Percentiles rank a stretch among this genome's conserved stretches.
Conservation (phyloP, 495 filamentous ascomycete genomes). For the Viridothelium virens region DNA sequence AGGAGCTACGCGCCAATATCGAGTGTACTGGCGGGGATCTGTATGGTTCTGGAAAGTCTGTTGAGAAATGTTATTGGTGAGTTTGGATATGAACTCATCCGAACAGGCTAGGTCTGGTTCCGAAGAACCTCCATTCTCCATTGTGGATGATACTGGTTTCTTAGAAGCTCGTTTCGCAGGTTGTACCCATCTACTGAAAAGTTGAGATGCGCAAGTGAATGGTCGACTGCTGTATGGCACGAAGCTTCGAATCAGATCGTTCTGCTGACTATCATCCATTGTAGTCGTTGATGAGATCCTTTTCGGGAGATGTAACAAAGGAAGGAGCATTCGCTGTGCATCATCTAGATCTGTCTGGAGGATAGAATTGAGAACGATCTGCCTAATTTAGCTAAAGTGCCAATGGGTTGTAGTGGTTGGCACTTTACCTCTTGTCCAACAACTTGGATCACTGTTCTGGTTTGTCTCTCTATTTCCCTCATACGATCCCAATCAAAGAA, state of each 20-base stretch:
- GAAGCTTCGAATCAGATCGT: not conserved
- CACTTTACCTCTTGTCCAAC: not conserved
- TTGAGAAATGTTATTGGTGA: not conserved
- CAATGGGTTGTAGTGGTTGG: not conserved
- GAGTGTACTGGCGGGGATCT: not conserved
- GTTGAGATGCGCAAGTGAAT: not conserved
- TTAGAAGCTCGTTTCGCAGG: not conserved
- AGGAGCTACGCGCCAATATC: not conserved
- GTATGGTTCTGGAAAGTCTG: too few species aligned
- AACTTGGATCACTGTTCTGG: not conserved
- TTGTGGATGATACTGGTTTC: not conserved
- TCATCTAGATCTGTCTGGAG: not conserved
- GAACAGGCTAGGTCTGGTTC: not conserved
- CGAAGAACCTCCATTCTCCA: not conserved
- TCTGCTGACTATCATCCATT: not conserved
- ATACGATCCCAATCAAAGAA: not conserved
- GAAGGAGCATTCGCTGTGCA: conserved; percentile 4
- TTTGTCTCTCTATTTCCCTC: not conserved
- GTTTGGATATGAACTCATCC: not conserved
- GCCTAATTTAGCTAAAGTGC: not conserved
- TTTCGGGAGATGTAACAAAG: not conserved
- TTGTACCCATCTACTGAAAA: not conserved
- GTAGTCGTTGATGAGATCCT: not conserved
- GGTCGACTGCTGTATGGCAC: not conserved
- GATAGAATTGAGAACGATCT: conserved; percentile 2